A percentile compares a stretch with the other conserved stretches of the same genome.
phyloP scores from a whole-genome alignment of 768 basidiomycete genomes.

The Suillus spraguei region DNA sequence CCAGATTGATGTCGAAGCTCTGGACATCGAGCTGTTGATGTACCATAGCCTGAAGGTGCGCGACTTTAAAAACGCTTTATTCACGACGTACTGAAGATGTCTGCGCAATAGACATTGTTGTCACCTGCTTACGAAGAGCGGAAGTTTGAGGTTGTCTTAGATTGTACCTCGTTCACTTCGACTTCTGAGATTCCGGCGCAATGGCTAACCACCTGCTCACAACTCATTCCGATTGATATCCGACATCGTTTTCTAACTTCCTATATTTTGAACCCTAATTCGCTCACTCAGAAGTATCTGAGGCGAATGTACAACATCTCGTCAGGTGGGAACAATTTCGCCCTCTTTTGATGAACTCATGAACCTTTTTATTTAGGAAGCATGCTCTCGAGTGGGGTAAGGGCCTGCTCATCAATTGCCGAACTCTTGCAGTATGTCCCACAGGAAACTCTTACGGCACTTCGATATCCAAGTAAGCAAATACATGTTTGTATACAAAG shows the following conservation, averaged over 20 bases:
- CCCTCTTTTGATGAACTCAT: conserved; percentile 5
- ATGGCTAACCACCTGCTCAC: conserved; percentile 78
- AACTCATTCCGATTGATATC: conserved; percentile 73
- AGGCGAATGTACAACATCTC: conserved; percentile 76
- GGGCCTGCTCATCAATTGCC: conserved; percentile 62
- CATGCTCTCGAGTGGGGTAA: conserved; percentile 53
- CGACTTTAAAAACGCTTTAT: neutral
- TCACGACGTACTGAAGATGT: neutral
- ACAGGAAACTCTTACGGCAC: conserved; percentile 43
- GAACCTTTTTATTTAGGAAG: conserved; percentile 40
- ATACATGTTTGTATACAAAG: neutral
- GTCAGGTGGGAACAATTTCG: conserved; percentile 37
- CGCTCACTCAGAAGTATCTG: conserved; percentile 69
- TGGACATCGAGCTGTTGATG: conserved; percentile 79
- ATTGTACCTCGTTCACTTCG: conserved; percentile 78
- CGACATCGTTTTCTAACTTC: conserved; percentile 59
- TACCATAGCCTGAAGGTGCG: conserved; percentile 76
- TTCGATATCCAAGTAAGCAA: conserved; percentile 58
- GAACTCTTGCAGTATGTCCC: conserved; percentile 63
- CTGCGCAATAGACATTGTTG: conserved; percentile 49
- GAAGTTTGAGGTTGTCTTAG: conserved; percentile 72
- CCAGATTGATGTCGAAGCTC: conserved; percentile 74
- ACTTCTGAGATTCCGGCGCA: conserved; percentile 79
- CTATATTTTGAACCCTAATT: conserved; percentile 76
- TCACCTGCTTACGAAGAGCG: conserved; percentile 49